These are phyloP conservation scores for Paracoccidioides lutzii DNA, from an alignment of 2,329 filamentous ascomycete species.

Conservation along the genomic window DNA sequence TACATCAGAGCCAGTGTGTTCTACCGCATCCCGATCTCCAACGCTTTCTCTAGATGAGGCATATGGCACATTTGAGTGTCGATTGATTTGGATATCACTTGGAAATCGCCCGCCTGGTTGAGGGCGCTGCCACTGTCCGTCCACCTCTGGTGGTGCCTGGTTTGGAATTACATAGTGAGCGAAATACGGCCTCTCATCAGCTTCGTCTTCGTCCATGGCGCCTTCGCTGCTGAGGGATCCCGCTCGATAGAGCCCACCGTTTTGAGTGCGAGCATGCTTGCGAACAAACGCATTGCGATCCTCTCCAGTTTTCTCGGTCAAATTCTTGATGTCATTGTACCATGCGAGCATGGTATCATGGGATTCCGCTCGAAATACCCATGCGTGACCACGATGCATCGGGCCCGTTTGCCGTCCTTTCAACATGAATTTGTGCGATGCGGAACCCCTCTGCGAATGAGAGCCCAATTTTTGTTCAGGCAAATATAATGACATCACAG, in stretches of 20 bases:
- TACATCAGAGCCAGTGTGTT: constrained; percentile 39
- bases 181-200: constrained; percentile 52
- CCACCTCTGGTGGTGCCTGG: constrained; percentile 25
- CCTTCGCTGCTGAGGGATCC: constrained; percentile 60
- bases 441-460: constrained; percentile 67
- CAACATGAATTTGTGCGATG: constrained; percentile 93
- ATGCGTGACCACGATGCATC: constrained; percentile 69
- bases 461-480: constrained; percentile 92
- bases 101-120: constrained; percentile 94
- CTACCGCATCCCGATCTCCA: constrained; percentile 49
- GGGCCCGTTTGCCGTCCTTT: constrained; percentile 88
- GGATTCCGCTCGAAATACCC: constrained; percentile 55
- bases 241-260: constrained; percentile 46
- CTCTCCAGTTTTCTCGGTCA: constrained; percentile 80
- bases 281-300: constrained; percentile 80
- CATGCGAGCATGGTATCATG: constrained; percentile 96
- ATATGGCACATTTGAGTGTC: constrained; percentile 66
- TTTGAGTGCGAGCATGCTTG: constrained; percentile 64
- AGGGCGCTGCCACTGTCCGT: constrained; percentile 49
- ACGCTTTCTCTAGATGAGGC: constrained; percentile 74
- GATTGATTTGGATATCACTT: constrained; percentile 79
- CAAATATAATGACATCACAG: constrained; percentile 91
- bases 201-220: constrained; percentile 61
- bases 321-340: constrained; percentile 80
- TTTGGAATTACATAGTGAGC: constrained; percentile 37